Evolutionary conservation across 2,329 filamentous ascomycete species (phyloP).

Genomic region (Colletotrichum musicola): DNA sequence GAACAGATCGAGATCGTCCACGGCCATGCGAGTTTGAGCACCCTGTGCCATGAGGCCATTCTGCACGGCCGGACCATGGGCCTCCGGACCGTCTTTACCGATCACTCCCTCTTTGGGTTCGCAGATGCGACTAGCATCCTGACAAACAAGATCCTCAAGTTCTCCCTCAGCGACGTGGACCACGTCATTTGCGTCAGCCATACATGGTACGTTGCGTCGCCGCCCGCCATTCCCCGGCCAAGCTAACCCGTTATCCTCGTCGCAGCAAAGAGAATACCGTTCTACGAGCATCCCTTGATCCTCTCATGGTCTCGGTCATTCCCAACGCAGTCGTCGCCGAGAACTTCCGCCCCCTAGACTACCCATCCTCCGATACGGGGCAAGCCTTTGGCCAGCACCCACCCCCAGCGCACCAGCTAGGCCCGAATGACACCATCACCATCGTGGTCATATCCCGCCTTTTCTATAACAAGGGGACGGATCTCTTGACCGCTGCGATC

Average conservation of each 20-base stretch:
- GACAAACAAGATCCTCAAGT: conserved; percentile 97
- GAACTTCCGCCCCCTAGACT: conserved; percentile 81
- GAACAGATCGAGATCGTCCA: conserved; percentile 98
- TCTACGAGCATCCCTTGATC: conserved; percentile 91
- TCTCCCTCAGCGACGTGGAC: conserved; percentile 94
- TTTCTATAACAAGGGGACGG: conserved; percentile 99
- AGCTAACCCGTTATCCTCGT: conserved; percentile 38
- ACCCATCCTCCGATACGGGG: conserved; percentile 49
- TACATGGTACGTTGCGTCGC: conserved; percentile 76
- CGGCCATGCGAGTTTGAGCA: conserved; percentile 95
- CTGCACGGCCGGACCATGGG: conserved; percentile 97
- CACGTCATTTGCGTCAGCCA: conserved; percentile 99
- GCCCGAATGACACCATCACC: conserved; percentile 88
- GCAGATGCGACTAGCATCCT: conserved; percentile 96
- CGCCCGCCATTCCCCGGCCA: rapidly evolving
- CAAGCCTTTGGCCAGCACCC: conserved; percentile 56
- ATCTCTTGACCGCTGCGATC: conserved; percentile 95
- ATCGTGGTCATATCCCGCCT: conserved; percentile 97
- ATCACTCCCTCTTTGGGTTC: conserved; percentile 97
- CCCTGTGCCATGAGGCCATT: conserved; percentile 93
- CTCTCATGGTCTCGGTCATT: conserved; percentile 97
- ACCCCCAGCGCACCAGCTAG: conserved; percentile 75
- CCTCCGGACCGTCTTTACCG: conserved; percentile 93
- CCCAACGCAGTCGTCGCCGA: conserved; percentile 97
- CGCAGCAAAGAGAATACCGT: conserved; percentile 96